phyloP scores from a whole-genome alignment of 1,284 basidiomycete species.

The Volvariella volvacea region DNA sequence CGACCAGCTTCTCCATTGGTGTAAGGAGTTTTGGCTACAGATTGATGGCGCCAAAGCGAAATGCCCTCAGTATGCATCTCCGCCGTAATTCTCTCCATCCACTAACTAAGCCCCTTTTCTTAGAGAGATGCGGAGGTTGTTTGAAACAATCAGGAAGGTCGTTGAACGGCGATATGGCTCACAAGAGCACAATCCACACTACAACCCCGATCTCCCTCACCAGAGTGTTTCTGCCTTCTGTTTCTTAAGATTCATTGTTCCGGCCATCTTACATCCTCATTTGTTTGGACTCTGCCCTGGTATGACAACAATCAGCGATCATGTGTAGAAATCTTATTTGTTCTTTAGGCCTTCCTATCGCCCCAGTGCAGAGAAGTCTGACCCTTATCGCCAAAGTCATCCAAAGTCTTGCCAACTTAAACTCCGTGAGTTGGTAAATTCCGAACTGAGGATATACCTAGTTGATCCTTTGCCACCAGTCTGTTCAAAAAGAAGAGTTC shows the following conservation, averaged over 20 bases:
- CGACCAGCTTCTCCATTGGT: constrained; percentile 71
- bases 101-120: constrained; percentile 11
- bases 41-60: constrained; percentile 67
- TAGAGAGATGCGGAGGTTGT: constrained; percentile 72
- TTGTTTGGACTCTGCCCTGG: constrained; percentile 69
- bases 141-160: constrained; percentile 63
- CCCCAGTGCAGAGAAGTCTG: constrained; percentile 63
- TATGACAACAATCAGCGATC: constrained; percentile 21
- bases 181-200: constrained; percentile 28
- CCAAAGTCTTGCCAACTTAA: constrained; percentile 75
- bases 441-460: constrained; percentile 1
- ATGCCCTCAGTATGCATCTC: constrained; percentile 63
- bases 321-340: constrained; percentile 3
- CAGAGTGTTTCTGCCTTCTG: constrained; percentile 83
- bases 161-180: constrained; percentile 59
- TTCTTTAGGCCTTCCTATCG: constrained; percentile 53
- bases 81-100: neutral
- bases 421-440: constrained; percentile 39
- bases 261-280: constrained; percentile 74
- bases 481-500: constrained; percentile 62
- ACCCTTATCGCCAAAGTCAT: constrained; percentile 75
- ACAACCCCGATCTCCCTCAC: constrained; percentile 55
- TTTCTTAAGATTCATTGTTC: constrained; percentile 80
- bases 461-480: constrained; percentile 32
- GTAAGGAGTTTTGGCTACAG: constrained; percentile 67